Evolutionary conservation across 495 filamentous ascomycete species (phyloP), one percentile per base, ranked within the genome.

Genomic region (Rostrohypoxylon terebratum): DNA sequence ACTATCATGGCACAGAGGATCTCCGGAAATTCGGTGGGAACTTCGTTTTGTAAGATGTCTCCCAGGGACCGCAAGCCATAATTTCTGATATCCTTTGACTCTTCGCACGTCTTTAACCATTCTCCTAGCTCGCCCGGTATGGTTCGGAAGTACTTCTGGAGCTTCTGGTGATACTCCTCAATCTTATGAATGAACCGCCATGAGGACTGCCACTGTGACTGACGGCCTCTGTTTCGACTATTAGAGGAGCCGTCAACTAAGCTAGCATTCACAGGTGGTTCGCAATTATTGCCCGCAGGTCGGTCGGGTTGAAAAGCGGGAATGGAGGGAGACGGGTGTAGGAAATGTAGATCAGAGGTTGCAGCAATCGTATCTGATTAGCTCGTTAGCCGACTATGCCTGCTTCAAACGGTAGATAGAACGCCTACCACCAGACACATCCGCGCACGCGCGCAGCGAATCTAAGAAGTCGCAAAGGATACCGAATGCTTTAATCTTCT

Each of bases 1-100:
- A 74, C 71, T 9, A 74, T 54, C 31, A 69, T 59, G 14, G 66
- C 62, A 31, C 61, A 59, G 13, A 74, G 54, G 1, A 69, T 60
- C n/a, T 63, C 62, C 25, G 66, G n/a, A 21, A 69, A 66, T 8
- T 63, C 23, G 20, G 16, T 20, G 4, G 57, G 50, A 0, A 48
- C 23, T 1, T 33, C 59, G 7, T 66, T 60, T 9, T 63, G 62
- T 21, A 38, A 13, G 0, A 69, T 69, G 13, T 59, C 58, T 21
- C 45, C 61, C 3, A 74, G 66, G 13, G 61, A 45, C 14, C 71
- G 62, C 18, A 69, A 23, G 11, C 71, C 71, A 10, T 47, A 59
- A 13, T 63, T 69, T 44, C 66, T 60, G 18, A 69, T 51, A 1
- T 69, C 34, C 10, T 31, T 55, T 4, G 66, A 48, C 0, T 44